Percentiles rank a stretch among this genome's conserved stretches.
phyloP scores from a whole-genome alignment of 2,329 filamentous ascomycete genomes.

The Claviceps citrina region DNA sequence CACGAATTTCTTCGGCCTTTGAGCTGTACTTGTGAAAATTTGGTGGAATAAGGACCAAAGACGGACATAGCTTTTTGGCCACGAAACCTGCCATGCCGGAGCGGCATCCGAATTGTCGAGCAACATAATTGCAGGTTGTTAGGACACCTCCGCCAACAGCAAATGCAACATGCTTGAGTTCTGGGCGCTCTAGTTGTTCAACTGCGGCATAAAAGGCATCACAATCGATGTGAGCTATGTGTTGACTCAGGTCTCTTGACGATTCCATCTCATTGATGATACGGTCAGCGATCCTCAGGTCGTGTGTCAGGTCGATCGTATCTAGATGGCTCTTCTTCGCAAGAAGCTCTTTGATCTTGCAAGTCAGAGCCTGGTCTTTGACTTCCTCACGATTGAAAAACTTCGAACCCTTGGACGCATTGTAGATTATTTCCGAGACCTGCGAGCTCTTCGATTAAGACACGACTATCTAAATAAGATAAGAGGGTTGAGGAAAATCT shows the following conservation, averaged over 20 bases:
- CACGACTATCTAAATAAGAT: background rate
- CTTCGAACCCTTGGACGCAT: slow-evolving; percentile 89
- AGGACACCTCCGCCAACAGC: slow-evolving; percentile 62
- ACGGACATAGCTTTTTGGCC: slow-evolving; percentile 81
- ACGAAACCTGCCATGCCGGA: slow-evolving; percentile 96
- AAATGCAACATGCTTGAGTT: slow-evolving; percentile 75
- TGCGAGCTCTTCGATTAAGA: slow-evolving; percentile 14
- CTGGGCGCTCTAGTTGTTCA: slow-evolving; percentile 69
- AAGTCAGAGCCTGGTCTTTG: slow-evolving; percentile 66
- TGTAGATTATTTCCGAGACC: slow-evolving; percentile 94
- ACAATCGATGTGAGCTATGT: slow-evolving; percentile 84
- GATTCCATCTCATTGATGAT: slow-evolving; percentile 67
- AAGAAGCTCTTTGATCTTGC: slow-evolving; percentile 71
- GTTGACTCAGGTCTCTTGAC: slow-evolving; percentile 65
- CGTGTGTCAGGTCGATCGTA: slow-evolving; percentile 54
- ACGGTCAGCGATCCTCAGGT: slow-evolving; percentile 64
- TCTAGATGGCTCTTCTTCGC: slow-evolving; percentile 62
- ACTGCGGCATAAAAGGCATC: slow-evolving; percentile 97
- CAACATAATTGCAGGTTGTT: slow-evolving; percentile 70
- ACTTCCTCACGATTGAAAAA: slow-evolving; percentile 85
- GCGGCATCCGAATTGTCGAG: slow-evolving; percentile 75
- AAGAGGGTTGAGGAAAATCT: slow-evolving; percentile 6
- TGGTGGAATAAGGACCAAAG: slow-evolving; percentile 64
- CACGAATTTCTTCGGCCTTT: slow-evolving; percentile 77
- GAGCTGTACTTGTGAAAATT: slow-evolving; percentile 85